phyloP scores from a whole-genome alignment of 176 grass and related monocot genomes.

The Poa pratensis region DNA sequence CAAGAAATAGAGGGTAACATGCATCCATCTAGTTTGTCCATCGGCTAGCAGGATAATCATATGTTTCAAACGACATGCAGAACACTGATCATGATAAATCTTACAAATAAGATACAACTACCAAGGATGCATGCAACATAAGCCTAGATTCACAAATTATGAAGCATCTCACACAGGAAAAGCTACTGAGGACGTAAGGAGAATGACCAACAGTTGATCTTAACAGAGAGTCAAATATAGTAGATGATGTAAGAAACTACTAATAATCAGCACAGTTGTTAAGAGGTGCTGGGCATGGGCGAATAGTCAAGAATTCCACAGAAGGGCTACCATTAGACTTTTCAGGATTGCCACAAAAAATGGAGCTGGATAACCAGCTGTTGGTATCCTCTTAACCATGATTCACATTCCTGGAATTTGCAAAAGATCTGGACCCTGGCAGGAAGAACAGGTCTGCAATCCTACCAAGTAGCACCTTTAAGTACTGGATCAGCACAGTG shows the following conservation, averaged over 20 bases:
- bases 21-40: conserved; percentile 36
- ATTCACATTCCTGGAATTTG: neutral
- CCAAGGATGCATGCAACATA: conserved; percentile 27
- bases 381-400: conserved; percentile 23
- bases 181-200: neutral
- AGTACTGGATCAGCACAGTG: neutral
- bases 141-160: conserved; percentile 1
- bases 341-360: conserved; percentile 8
- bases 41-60: conserved; percentile 28
- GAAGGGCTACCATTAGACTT: conserved; percentile 4
- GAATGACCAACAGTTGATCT: conserved; percentile 8
- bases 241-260: neutral
- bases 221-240: neutral
- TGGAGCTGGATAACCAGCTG: neutral
- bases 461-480: conserved; percentile 35
- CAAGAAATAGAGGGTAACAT: conserved; percentile 7
- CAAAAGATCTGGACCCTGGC: neutral
- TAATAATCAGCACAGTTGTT: neutral
- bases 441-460: conserved; percentile 30
- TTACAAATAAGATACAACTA: conserved; percentile 16
- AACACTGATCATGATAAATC: conserved; percentile 12
- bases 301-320: conserved; percentile 21
- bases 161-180: conserved; percentile 3
- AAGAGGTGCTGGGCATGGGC: neutral
- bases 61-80: neutral